Conservation (phyloP, 2,329 filamentous ascomycete genomes). For the Lecanicillium sp. region DNA sequence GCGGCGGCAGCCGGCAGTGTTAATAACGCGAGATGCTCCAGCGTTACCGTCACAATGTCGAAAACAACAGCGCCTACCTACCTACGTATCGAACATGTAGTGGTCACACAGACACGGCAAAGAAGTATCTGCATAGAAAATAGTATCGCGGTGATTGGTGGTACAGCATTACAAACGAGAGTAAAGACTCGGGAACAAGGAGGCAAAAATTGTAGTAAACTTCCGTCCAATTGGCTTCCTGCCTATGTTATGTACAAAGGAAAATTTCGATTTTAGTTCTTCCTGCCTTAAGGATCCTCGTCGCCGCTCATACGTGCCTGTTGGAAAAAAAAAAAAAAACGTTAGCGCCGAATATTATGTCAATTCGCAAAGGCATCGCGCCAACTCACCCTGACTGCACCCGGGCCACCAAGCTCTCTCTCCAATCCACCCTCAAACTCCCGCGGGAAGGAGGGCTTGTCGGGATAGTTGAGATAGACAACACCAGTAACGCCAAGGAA, state of each 20-base stretch:
- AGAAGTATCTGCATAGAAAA: too few species aligned
- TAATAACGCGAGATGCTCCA: too few species aligned
- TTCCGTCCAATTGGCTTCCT: slow-evolving; percentile 3
- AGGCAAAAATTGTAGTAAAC: background rate
- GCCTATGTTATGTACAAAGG: slow-evolving; percentile 27
- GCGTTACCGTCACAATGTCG: too few species aligned
- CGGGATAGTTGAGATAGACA: slow-evolving; percentile 63
- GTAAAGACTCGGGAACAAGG: too few species aligned
- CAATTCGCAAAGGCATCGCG: background rate
- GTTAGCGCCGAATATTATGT: slow-evolving; percentile 7
- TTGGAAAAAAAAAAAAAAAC: slow-evolving; percentile 10
- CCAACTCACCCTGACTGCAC: slow-evolving; percentile 54
- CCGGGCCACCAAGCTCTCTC: slow-evolving; percentile 64
- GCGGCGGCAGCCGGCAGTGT: too few species aligned
- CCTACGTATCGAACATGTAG: too few species aligned
- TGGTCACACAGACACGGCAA: too few species aligned
- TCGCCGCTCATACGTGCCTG: slow-evolving; percentile 49
- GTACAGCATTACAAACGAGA: too few species aligned
- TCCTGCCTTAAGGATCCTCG: slow-evolving; percentile 36
- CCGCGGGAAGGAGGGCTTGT: slow-evolving; percentile 59
- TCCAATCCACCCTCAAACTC: slow-evolving; percentile 67
- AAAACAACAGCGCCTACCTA: too few species aligned
- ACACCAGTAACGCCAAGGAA: slow-evolving; percentile 58
- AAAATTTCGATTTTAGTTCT: slow-evolving; percentile 10
- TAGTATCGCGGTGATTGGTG: too few species aligned